phyloP scores from a whole-genome alignment of 2,329 filamentous ascomycete species.

The Phialophora macrospora region DNA sequence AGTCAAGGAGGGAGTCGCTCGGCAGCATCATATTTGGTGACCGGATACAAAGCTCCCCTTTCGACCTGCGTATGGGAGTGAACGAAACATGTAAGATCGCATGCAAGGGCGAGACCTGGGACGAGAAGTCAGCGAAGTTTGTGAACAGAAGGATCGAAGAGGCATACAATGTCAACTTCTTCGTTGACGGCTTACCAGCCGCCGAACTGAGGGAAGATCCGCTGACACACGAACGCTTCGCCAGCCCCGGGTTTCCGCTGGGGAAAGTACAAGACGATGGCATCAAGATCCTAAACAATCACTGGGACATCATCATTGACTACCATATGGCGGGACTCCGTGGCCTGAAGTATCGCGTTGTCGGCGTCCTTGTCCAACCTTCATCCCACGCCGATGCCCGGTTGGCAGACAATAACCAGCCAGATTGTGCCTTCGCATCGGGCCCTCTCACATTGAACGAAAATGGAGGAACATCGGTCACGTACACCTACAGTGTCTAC shows the following conservation, averaged over 20 bases:
- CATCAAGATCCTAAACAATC: slow-evolving; percentile 77
- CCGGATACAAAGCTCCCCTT: slow-evolving; percentile 94
- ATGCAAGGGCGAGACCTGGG: slow-evolving; percentile 70
- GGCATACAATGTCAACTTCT: slow-evolving; percentile 92
- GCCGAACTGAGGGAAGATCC: slow-evolving; percentile 81
- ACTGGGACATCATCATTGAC: slow-evolving; percentile 92
- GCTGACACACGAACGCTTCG: slow-evolving; percentile 77
- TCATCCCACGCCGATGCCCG: slow-evolving; percentile 59
- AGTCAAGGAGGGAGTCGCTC: slow-evolving; percentile 83
- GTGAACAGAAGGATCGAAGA: slow-evolving; percentile 81
- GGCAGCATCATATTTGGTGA: slow-evolving; percentile 98
- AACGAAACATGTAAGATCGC: slow-evolving; percentile 87
- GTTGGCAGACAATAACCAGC: slow-evolving; percentile 57
- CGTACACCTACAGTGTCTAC: slow-evolving; percentile 90
- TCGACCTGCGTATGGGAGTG: slow-evolving; percentile 80
- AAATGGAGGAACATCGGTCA: slow-evolving; percentile 67
- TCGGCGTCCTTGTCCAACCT: slow-evolving; percentile 88
- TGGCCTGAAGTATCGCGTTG: slow-evolving; percentile 76
- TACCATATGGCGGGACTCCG: slow-evolving; percentile 74
- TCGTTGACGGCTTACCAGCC: slow-evolving; percentile 91
- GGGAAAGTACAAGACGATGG: slow-evolving; percentile 63
- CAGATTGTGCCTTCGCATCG: slow-evolving; percentile 63
- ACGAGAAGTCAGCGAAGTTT: slow-evolving; percentile 71
- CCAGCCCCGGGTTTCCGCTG: slow-evolving; percentile 87
- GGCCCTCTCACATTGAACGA: slow-evolving; percentile 66